Percentiles rank a stretch among this genome's conserved stretches.
Evolutionary conservation across 2,329 filamentous ascomycete species (phyloP).

Genomic region (Endoconidiophora laricicola): DNA sequence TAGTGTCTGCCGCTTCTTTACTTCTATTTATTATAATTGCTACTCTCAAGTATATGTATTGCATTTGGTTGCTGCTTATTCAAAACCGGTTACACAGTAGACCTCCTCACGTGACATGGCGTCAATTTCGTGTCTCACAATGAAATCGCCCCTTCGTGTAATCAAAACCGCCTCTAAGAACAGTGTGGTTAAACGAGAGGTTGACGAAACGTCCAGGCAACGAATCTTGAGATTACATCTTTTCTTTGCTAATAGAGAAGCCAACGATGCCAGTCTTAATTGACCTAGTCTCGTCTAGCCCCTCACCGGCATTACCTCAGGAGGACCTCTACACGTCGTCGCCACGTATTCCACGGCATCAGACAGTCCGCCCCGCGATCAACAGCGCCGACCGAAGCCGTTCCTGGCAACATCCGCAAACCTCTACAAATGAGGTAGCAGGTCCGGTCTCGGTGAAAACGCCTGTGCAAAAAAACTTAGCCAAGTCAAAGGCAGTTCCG

Average conservation of each 20-base stretch:
- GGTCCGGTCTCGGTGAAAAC: neutral
- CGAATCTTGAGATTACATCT: neutral
- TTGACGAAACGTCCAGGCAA: too few relatives aligned
- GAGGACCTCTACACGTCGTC: neutral
- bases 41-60: too few relatives aligned
- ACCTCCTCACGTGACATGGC: neutral
- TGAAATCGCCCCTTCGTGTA: neutral
- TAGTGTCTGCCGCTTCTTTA: neutral
- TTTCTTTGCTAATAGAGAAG: neutral
- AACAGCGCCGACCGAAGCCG: too few relatives aligned
- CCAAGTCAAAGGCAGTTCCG: neutral
- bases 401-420: too few relatives aligned
- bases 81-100: neutral
- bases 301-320: neutral
- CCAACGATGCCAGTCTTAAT: neutral
- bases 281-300: slow-evolving; percentile 3
- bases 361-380: too few relatives aligned
- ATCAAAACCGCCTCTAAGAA: neutral
- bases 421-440: too few relatives aligned
- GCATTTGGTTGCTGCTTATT: too few relatives aligned
- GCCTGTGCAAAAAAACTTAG: neutral
- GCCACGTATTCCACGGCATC: neutral
- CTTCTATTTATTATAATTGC: neutral
- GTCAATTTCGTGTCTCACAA: neutral
- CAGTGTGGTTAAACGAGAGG: neutral